Conservation (phyloP, 371 early-diverging fungal genomes). For the Mucor circinelloides region DNA sequence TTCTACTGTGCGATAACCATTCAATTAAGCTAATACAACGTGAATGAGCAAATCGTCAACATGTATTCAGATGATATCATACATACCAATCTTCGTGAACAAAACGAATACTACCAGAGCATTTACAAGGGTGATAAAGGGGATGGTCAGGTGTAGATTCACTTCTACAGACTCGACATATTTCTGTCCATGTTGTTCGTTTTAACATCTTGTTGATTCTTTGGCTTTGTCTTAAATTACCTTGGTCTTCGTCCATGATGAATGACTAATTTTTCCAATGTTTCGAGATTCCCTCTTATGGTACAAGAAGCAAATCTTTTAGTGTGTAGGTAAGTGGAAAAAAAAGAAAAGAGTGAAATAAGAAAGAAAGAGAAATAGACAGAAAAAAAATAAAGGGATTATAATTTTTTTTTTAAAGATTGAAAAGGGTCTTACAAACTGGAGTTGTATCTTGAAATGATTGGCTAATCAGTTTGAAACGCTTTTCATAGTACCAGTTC, state of each 20-base stretch:
- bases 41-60: not conserved
- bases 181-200: constrained; percentile 23
- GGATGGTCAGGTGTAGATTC: constrained; percentile 66
- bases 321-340: not conserved
- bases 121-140: constrained; percentile 77
- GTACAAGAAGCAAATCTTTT: not conserved
- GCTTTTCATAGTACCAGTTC: not conserved
- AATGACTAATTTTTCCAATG: not conserved
- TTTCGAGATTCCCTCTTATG: not conserved
- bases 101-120: constrained; percentile 76
- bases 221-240: not conserved
- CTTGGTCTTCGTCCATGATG: constrained; percentile 26
- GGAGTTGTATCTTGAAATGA: not conserved
- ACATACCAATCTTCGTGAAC: constrained; percentile 70
- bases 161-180: constrained; percentile 79
- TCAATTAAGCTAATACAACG: constrained; percentile 63
- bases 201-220: not conserved
- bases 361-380: not conserved
- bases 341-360: not conserved
- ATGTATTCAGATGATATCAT: not conserved
- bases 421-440: not conserved
- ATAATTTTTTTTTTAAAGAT: not conserved
- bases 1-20: constrained; percentile 83
- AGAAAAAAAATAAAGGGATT: not conserved
- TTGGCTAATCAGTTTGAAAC: not conserved